Percentiles rank a stretch among this genome's conserved stretches.
Conservation (phyloP, 768 basidiomycete species). For the Boletus sensibilis region DNA sequence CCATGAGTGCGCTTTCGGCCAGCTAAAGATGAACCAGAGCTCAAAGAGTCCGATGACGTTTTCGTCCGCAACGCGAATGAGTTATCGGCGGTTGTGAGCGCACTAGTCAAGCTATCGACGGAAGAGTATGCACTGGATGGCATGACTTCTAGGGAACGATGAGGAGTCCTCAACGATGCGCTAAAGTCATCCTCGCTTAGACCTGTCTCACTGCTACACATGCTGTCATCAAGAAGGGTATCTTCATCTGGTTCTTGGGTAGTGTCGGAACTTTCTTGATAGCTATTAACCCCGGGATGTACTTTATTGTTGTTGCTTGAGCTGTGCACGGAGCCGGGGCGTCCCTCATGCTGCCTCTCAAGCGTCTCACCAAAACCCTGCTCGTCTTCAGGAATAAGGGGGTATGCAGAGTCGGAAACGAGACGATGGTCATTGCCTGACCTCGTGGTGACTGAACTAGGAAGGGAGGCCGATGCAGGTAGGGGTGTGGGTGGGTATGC, state of each 20-base stretch:
- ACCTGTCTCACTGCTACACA: slow-evolving; percentile 26
- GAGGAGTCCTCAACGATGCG: slow-evolving; percentile 64
- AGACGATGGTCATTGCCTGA: slow-evolving; percentile 1
- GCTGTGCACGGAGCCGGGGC: slow-evolving; percentile 57
- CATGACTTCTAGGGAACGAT: slow-evolving; percentile 28
- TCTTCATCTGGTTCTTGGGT: slow-evolving; percentile 19
- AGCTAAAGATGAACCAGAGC: slow-evolving; percentile 37
- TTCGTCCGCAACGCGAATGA: slow-evolving; percentile 39
- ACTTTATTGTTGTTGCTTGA: slow-evolving; percentile 54
- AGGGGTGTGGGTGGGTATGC: slow-evolving; percentile 74
- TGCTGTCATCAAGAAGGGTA: slow-evolving; percentile 23
- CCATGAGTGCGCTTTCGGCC: slow-evolving; percentile 42
- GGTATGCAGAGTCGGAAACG: slow-evolving; percentile 17
- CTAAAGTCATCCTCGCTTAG: slow-evolving; percentile 57
- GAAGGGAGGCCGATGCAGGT: slow-evolving; percentile 37
- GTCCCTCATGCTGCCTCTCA: slow-evolving; percentile 59
- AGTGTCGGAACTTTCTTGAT: slow-evolving; percentile 1
- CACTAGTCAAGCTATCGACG: slow-evolving; percentile 28
- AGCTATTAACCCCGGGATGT: slow-evolving; percentile 40
- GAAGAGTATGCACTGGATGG: slow-evolving; percentile 26
- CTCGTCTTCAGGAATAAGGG: slow-evolving; percentile 40
- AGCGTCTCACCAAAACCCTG: slow-evolving; percentile 74
- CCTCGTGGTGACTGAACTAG: slow-evolving; percentile 12
- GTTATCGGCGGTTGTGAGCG: slow-evolving; percentile 40
- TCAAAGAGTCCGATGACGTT: slow-evolving; percentile 44